Conservation (phyloP, 2,329 filamentous ascomycete genomes). For the Zasmidium citrigriseum region DNA sequence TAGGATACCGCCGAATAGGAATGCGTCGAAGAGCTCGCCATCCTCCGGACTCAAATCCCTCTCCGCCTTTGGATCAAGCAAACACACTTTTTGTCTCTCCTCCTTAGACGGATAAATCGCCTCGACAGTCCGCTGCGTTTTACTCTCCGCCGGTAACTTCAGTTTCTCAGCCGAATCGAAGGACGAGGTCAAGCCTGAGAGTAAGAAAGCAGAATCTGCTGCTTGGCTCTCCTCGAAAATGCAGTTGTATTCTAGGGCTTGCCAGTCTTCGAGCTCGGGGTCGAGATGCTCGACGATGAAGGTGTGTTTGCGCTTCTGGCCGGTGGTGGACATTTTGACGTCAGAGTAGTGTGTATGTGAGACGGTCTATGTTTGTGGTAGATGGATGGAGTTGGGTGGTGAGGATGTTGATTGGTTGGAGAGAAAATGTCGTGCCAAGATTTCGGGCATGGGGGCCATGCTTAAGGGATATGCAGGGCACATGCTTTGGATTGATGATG, state of each 20-base stretch:
- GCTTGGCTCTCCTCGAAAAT: conserved; percentile 80
- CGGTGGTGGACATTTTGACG: conserved; percentile 7
- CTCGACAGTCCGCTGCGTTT: conserved; percentile 65
- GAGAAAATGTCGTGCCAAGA: too few species aligned
- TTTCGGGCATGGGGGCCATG: too few species aligned
- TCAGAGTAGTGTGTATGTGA: neutral
- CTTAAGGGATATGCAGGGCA: too few species aligned
- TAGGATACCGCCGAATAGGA: conserved; percentile 93
- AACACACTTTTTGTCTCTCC: conserved; percentile 75
- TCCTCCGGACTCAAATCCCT: conserved; percentile 83
- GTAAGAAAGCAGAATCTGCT: conserved; percentile 54
- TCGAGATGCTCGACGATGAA: conserved; percentile 98
- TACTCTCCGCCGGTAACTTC: conserved; percentile 16
- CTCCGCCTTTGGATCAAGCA: conserved; percentile 82
- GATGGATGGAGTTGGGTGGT: too few species aligned
- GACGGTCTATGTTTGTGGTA: neutral
- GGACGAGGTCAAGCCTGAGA: conserved; percentile 30
- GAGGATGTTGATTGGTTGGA: neutral
- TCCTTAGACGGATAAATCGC: conserved; percentile 65
- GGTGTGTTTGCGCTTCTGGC: conserved; percentile 50
- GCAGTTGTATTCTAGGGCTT: conserved; percentile 83
- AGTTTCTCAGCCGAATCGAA: conserved; percentile 57
- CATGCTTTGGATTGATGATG: too few species aligned
- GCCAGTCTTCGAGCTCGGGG: conserved; percentile 91
- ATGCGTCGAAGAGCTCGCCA: conserved; percentile 79